These are phyloP conservation scores for Cyberlindnera xishuangbannaensis DNA, from an alignment of 805 yeast species.

Conservation along the genomic window DNA sequence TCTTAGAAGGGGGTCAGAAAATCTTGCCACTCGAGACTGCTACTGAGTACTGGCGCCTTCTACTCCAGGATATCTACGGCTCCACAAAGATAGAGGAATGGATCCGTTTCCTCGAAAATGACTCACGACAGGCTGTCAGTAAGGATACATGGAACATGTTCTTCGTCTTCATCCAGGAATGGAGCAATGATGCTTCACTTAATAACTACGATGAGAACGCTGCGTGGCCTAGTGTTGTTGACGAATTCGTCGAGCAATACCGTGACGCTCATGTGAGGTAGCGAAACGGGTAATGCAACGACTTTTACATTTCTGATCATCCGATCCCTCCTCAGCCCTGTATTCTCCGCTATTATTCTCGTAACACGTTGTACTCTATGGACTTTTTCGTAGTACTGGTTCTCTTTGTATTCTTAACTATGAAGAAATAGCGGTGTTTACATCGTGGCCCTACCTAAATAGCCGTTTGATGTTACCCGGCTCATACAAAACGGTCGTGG, in stretches of 20 bases:
- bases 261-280: no score
- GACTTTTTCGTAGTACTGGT: no score
- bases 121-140: slow-evolving; percentile 45
- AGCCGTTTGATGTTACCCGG: no score
- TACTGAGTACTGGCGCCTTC: slow-evolving; percentile 68
- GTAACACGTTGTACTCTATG: no score
- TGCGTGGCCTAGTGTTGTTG: slow-evolving; percentile 91
- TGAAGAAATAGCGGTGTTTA: no score
- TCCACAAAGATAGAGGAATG: slow-evolving; percentile 42
- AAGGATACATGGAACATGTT: slow-evolving; percentile 87
- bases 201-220: slow-evolving; percentile 66
- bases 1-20: slow-evolving; percentile 55
- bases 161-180: slow-evolving; percentile 52
- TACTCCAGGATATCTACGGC: slow-evolving; percentile 36
- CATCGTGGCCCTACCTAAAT: no score
- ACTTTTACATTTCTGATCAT: no score
- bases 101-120: slow-evolving; percentile 45
- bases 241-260: slow-evolving; percentile 66
- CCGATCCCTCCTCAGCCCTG: no score
- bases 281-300: no score
- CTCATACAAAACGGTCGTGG: no score
- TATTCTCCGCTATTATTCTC: no score
- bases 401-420: no score
- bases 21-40: slow-evolving; percentile 54
- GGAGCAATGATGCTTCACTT: slow-evolving; percentile 47